phyloP scores from a whole-genome alignment of 176 grass and related monocot genomes.

The Guadua angustifolia region DNA sequence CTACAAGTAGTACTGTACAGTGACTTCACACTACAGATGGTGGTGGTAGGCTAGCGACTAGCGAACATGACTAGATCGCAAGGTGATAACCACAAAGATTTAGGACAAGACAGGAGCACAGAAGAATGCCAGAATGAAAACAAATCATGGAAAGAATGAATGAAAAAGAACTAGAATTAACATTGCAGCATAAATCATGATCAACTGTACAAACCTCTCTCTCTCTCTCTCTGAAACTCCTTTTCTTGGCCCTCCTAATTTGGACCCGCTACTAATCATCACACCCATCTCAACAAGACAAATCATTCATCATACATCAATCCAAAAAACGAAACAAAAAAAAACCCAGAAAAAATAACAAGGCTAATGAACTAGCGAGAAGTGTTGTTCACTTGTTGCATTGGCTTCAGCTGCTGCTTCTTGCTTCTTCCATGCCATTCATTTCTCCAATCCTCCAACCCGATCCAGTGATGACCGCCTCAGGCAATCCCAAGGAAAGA shows the following conservation, averaged over 20 bases:
- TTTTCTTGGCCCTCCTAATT: slow-evolving; percentile 46
- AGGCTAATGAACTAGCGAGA: slow-evolving; percentile 50
- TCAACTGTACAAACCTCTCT: slow-evolving; percentile 53
- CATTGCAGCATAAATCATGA: slow-evolving; percentile 53
- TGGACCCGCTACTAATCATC: slow-evolving; percentile 57
- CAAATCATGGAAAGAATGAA: not conserved
- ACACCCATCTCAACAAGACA: slow-evolving; percentile 62
- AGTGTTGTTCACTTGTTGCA: slow-evolving; percentile 45
- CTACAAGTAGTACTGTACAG: not conserved
- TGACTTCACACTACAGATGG: not conserved
- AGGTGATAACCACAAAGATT: slow-evolving; percentile 9
- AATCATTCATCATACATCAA: slow-evolving; percentile 51
- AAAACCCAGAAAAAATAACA: slow-evolving; percentile 35
- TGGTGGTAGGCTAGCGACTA: too few relatives aligned
- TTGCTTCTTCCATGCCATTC: slow-evolving; percentile 40
- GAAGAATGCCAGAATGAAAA: not conserved
- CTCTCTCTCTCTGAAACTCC: slow-evolving; percentile 12
- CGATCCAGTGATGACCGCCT: slow-evolving; percentile 43
- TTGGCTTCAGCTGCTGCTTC: slow-evolving; percentile 8
- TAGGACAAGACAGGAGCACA: not conserved
- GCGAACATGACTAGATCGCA: not conserved
- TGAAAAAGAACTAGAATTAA: slow-evolving; percentile 19
- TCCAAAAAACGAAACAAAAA: slow-evolving; percentile 39
- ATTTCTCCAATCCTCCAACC: slow-evolving; percentile 21
- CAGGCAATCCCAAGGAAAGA: slow-evolving; percentile 36